Percentiles rank a stretch among this genome's conserved stretches.
Conservation (phyloP, 257 asterid species). For the Solanum bulbocastanum region DNA sequence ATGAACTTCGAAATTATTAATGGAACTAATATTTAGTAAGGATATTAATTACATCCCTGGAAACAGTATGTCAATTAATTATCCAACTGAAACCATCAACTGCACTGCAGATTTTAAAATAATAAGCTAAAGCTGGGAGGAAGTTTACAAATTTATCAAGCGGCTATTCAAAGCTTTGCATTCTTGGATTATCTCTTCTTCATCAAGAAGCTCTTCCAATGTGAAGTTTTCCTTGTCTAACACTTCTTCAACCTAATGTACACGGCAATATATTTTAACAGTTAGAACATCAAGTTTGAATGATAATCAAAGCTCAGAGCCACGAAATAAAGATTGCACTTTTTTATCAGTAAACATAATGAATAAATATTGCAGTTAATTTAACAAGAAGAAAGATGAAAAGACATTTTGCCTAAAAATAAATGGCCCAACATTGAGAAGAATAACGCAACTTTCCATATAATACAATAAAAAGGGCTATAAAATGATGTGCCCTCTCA, state of each 20-base stretch:
- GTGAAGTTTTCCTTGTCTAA: constrained; percentile 86
- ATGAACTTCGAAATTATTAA: neutral
- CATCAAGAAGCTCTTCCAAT: constrained; percentile 96
- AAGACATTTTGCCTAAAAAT: neutral
- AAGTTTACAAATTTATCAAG: constrained; percentile 81
- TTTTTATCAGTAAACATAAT: neutral
- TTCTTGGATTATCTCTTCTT: constrained; percentile 98
- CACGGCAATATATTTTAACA: neutral
- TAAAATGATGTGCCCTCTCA: neutral
- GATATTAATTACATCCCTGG: neutral
- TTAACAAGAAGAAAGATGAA: neutral
- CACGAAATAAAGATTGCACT: neutral
- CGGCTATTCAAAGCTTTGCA: constrained; percentile 98
- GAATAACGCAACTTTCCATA: neutral
- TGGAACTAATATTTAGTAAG: neutral
- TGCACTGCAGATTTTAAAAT: neutral
- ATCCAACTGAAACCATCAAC: neutral
- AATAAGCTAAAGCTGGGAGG: neutral
- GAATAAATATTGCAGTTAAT: neutral
- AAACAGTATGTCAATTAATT: neutral
- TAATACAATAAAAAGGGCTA: neutral
- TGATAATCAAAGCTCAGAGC: neutral
- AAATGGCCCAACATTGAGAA: neutral
- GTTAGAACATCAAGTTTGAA: neutral
- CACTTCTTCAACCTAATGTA: constrained; percentile 74